phyloP scores from a whole-genome alignment of 2,329 filamentous ascomycete genomes.

The Fusarium sororula region DNA sequence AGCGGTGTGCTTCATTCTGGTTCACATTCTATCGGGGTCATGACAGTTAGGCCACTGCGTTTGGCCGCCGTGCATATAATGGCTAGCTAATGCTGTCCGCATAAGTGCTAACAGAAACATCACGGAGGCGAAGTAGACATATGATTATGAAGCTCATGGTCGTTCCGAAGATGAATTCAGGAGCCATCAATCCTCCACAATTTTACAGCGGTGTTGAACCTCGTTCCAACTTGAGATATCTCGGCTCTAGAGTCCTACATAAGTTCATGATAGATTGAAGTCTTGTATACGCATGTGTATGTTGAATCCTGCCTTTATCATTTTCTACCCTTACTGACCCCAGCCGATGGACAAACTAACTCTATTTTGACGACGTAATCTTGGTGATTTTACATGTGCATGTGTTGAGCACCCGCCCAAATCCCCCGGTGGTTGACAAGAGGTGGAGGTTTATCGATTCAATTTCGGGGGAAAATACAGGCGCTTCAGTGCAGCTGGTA shows the following conservation, averaged over 20 bases:
- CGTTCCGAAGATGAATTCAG: rapidly evolving
- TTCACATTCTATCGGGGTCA: not conserved
- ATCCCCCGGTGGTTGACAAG: not conserved
- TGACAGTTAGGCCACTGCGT: not conserved
- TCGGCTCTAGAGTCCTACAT: not conserved
- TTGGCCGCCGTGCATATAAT: not conserved
- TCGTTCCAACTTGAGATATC: not conserved
- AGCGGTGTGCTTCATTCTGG: not conserved
- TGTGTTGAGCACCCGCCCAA: not conserved
- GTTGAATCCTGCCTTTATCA: not conserved
- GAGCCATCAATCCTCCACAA: not conserved
- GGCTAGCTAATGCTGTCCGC: not conserved
- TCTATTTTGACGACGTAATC: rapidly evolving
- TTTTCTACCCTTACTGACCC: rapidly evolving
- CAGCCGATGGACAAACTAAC: not conserved
- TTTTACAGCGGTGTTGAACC: not conserved
- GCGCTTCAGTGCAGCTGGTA: not conserved
- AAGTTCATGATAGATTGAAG: not conserved
- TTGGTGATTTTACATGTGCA: not conserved
- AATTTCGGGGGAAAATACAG: not conserved
- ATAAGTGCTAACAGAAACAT: not conserved
- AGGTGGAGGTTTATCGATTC: not conserved
- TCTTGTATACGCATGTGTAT: no score
- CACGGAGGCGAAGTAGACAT: not conserved
- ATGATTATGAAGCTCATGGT: not conserved